Conservation (phyloP, 805 yeast species). For the Torulaspora franciscae region DNA sequence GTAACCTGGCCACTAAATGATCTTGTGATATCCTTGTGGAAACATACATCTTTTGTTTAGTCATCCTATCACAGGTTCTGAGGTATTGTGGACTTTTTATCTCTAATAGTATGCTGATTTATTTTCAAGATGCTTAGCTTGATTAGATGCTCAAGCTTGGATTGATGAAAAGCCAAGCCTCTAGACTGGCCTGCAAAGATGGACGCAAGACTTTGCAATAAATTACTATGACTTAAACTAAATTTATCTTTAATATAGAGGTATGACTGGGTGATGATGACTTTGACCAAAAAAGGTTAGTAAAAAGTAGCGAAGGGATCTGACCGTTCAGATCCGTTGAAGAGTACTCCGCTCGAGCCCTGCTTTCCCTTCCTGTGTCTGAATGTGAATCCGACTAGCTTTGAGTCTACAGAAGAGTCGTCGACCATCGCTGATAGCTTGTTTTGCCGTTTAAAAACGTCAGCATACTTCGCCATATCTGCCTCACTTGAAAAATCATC, state of each 20-base stretch:
- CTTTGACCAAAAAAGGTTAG: conserved; percentile 7
- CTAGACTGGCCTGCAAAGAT: too few relatives aligned
- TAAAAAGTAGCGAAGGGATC: conserved; percentile 39
- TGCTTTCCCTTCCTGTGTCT: conserved; percentile 58
- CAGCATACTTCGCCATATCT: conserved; percentile 96
- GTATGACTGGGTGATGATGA: neutral
- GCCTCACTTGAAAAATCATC: conserved; percentile 96
- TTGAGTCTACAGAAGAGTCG: conserved; percentile 54
- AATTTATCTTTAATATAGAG: neutral
- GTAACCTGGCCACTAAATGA: neutral
- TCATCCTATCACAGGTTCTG: conserved; percentile 1
- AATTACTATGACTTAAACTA: neutral
- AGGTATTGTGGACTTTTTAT: neutral
- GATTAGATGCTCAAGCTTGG: neutral
- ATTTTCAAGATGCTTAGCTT: neutral
- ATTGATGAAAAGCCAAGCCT: neutral
- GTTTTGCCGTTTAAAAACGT: conserved; percentile 91
- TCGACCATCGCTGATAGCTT: conserved; percentile 63
- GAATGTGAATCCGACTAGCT: conserved; percentile 93
- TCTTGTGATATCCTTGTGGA: neutral
- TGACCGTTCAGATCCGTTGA: conserved; percentile 35
- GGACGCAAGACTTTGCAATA: too few relatives aligned
- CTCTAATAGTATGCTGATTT: neutral
- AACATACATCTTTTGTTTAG: conserved; percentile 15
- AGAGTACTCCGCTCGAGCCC: conserved; percentile 37